A percentile compares a stretch with the other conserved stretches of the same genome.
Evolutionary conservation across 805 yeast species (phyloP).

Genomic region (Tetrapisispora fleetii): DNA sequence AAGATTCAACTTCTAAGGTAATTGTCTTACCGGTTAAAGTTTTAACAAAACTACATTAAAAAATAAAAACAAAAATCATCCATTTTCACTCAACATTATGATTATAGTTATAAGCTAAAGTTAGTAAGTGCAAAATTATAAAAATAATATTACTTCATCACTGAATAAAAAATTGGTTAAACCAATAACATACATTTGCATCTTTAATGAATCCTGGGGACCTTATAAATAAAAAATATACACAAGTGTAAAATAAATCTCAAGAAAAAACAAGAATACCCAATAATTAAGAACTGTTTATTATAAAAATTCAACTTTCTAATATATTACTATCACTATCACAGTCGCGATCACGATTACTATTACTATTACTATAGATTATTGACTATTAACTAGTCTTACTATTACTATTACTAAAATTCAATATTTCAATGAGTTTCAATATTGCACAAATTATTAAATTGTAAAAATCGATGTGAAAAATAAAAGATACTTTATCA

Average conservation of each 20-base stretch:
- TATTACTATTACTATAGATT: too few relatives aligned
- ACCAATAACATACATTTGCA: conserved; percentile 14
- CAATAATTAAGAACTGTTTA: neutral
- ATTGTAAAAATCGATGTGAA: too few relatives aligned
- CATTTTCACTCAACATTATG: neutral
- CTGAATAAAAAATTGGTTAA: neutral
- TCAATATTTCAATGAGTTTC: too few relatives aligned
- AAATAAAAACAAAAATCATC: neutral
- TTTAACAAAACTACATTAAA: conserved; percentile 51
- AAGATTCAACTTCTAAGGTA: conserved; percentile 97
- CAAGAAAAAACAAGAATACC: too few relatives aligned
- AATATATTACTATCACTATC: too few relatives aligned
- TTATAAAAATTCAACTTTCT: neutral
- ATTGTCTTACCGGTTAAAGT: conserved; percentile 88
- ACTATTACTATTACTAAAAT: too few relatives aligned
- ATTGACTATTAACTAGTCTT: too few relatives aligned
- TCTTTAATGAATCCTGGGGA: conserved; percentile 6
- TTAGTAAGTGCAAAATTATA: neutral
- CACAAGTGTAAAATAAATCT: too few relatives aligned
- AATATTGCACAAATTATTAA: neutral
- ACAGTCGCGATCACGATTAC: too few relatives aligned
- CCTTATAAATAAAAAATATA: too few relatives aligned
- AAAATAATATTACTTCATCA: neutral
- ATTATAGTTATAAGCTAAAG: too few relatives aligned
- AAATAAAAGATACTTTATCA: too few relatives aligned